Evolutionary conservation across 495 filamentous ascomycete genomes (phyloP), one percentile per base, ranked within the genome.

Genomic region (Pyrenopolyporus hunteri): DNA sequence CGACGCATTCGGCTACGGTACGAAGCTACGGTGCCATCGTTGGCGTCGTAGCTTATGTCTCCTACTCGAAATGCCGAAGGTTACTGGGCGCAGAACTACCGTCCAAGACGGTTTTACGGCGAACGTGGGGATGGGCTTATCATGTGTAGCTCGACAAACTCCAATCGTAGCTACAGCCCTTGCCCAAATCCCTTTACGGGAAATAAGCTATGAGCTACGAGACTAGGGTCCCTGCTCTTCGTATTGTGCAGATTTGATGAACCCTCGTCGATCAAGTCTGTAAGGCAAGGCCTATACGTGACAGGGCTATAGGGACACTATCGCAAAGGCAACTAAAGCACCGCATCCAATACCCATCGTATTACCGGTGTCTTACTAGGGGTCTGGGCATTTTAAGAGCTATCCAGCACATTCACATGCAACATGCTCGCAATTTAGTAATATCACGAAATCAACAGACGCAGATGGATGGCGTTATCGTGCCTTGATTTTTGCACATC

Each of bases 181-280:
- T 59, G 62, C 51, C 37, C 22, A 33, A n/a, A n/a, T 13, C 23
- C 37, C 42, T 45, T 45, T 55, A 55, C 62, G 59, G 55, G 52
- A 57, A 28, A 28, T 43, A 59, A 49, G 48, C 56, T 28, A 28
- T n/a, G 6, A 28, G 23, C 10, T 59, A 25, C 23, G 56, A 39
- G 56, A 60, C 56, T 20, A 59, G 49, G 44, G 39, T 23, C 62
- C 62, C 49, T 59, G 44, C 42, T 39, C 48, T 39, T 29, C 55
- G 61, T 49, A 55, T 58, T 52, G 33, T 31, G 43, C 55, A 64
- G 54, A 64, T 60, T 65, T 37, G 62, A 64, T 64, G 48, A 59
- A 43, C 32, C 55, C 46, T 65, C 55, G 55, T 65, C 62, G 56
- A 65, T 65, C 62, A 50, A 59, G 31, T 50, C 44, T 49, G 42